A percentile compares a stretch with the other conserved stretches of the same genome.
Evolutionary conservation across 306 rosid genomes (phyloP).

Genomic region (Sindora glabra): DNA sequence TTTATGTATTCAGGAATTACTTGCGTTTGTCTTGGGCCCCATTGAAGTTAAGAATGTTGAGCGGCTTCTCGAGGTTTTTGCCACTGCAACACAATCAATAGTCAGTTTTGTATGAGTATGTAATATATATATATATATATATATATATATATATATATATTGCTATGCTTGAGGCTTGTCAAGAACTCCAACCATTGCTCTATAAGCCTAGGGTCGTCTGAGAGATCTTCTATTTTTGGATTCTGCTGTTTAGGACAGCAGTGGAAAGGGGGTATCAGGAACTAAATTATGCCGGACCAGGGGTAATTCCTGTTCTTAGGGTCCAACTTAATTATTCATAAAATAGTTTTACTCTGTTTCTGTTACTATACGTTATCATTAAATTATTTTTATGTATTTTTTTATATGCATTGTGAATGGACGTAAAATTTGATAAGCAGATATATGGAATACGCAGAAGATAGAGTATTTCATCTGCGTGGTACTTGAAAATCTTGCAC

Average conservation of each 20-base stretch:
- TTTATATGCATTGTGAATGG: neutral
- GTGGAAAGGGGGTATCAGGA: slow-evolving; percentile 84
- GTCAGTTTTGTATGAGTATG: neutral
- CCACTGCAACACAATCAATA: slow-evolving; percentile 9
- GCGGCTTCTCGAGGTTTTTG: slow-evolving; percentile 73
- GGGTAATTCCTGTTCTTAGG: slow-evolving; percentile 36
- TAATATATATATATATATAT: slow-evolving; percentile 3
- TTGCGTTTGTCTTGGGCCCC: slow-evolving; percentile 60
- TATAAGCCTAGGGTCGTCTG: slow-evolving; percentile 59
- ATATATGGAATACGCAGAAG: slow-evolving; percentile 57
- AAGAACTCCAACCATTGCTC: slow-evolving; percentile 66
- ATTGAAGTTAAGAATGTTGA: slow-evolving; percentile 73
- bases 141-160: slow-evolving; percentile 17
- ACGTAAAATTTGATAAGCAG: slow-evolving; percentile 25
- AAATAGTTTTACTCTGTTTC: neutral
- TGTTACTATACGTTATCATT: neutral
- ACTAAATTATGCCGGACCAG: slow-evolving; percentile 72
- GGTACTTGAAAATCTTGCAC: slow-evolving; percentile 86
- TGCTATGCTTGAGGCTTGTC: slow-evolving; percentile 95
- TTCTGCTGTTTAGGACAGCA: slow-evolving; percentile 93
- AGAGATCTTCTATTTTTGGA: slow-evolving; percentile 94
- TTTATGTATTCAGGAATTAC: slow-evolving; percentile 50
- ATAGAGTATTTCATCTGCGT: slow-evolving; percentile 64
- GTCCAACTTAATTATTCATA: neutral
- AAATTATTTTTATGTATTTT: neutral